Percentiles rank a stretch among this genome's conserved stretches.
Evolutionary conservation across 1,284 basidiomycete species (phyloP).

Genomic region (Trichosporon inkin): DNA sequence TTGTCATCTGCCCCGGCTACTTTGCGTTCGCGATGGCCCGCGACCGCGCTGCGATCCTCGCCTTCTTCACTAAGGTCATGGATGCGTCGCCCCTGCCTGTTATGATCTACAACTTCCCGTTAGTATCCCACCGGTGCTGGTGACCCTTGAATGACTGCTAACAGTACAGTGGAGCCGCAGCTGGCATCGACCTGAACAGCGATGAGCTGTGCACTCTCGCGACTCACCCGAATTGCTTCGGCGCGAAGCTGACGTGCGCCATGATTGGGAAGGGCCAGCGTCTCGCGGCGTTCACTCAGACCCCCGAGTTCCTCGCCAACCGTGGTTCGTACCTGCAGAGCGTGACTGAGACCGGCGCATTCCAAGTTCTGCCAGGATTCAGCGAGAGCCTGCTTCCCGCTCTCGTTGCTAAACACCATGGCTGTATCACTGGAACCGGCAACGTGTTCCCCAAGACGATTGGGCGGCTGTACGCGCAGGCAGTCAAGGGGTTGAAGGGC

Average conservation of each 20-base stretch:
- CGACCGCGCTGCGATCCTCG: slow-evolving; percentile 51
- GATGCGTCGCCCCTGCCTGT: slow-evolving; percentile 75
- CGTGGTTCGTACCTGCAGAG: slow-evolving; percentile 30
- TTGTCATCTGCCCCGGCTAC: slow-evolving; percentile 51
- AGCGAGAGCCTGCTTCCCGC: slow-evolving; percentile 59
- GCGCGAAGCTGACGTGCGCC: slow-evolving; percentile 80
- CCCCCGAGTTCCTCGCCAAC: slow-evolving; percentile 35
- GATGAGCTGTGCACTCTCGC: slow-evolving; percentile 70
- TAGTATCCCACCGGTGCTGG: slow-evolving; percentile 16
- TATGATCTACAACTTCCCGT: slow-evolving; percentile 89
- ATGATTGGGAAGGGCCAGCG: slow-evolving; percentile 78
- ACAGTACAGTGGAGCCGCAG: slow-evolving; percentile 54
- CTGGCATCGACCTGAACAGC: slow-evolving; percentile 80
- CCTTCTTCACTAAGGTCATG: slow-evolving; percentile 61
- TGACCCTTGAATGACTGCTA: no score
- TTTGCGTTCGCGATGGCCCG: slow-evolving; percentile 53
- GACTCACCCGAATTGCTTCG: slow-evolving; percentile 80
- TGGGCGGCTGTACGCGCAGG: slow-evolving; percentile 59
- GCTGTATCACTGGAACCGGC: slow-evolving; percentile 68
- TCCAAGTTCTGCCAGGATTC: slow-evolving; percentile 49
- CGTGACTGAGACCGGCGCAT: slow-evolving; percentile 34
- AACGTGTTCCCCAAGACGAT: slow-evolving; percentile 75
- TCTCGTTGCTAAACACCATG: slow-evolving; percentile 60
- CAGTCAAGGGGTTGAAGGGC: slow-evolving; percentile 46
- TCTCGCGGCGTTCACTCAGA: slow-evolving; percentile 57